Base-by-base conservation (phyloP, 768 basidiomycete genomes). In the Amanita subjunquillea region DNA sequence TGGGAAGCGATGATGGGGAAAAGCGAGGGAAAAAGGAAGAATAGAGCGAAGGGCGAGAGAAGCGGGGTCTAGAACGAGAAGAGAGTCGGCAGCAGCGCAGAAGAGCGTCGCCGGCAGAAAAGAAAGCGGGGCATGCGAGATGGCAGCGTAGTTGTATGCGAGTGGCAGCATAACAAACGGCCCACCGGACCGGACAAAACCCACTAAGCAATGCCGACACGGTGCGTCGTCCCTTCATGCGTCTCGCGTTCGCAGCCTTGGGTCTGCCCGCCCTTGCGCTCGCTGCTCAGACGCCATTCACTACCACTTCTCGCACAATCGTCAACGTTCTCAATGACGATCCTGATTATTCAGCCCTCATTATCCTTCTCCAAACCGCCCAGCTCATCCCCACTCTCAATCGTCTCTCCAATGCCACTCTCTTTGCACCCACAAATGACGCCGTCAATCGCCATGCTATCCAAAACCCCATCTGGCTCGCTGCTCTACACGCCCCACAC, bases 391-490 rank as follows among this genome's bases (percentile, higher is more conserved):
- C 96, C 2, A 91, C 90, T 5, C 76, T 99, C 57, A 96, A 95
- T 66, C 81, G 74, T 58, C 82, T 99, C 58, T 83, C 87, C 54
- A 80, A 74, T 38, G 77, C 77, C 63, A 96, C 96, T 25, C 65
- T 99, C 44, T 98, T 97, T 62, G 96, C 96, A 1, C 96, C 96
- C 1, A 96, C 91, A 17, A 94, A 99, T 69, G 83, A 91, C 54
- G 96, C 96, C 32, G 80, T 94, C 58, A 67, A 78, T 56, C 75
- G 72, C 25, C 73, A 82, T 56, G 58, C 69, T 12, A 29, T 58
- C 17, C 51, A 57, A 3, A 62, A 73, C 48, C 58, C 65, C 37
- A 56, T 74, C n/a, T 75, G 75, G 72, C 57, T 58, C 8, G 58
- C 61, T 40, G 65, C 65, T 7, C 63, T 79, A 23, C 64, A 72